phyloP scores from a whole-genome alignment of 2,329 filamentous ascomycete genomes.

The Neodidymelliopsis sp. region DNA sequence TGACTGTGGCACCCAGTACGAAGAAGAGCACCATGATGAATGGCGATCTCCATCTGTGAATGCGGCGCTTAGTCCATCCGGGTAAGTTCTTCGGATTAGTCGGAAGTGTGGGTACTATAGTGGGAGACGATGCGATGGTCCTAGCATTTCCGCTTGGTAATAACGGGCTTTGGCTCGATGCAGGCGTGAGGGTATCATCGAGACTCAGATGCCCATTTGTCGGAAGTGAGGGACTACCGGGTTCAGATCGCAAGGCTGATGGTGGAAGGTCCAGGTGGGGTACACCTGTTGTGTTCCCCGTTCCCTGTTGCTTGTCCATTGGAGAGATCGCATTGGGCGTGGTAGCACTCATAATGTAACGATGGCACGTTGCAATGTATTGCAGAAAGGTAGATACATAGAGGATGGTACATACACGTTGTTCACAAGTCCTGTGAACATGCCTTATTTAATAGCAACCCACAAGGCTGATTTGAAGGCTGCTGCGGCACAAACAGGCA shows the following conservation, averaged over 20 bases:
- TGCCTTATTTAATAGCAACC: neutral
- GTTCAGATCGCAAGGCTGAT: neutral
- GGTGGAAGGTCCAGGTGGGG: neutral
- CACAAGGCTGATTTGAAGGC: neutral
- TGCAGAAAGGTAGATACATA: too few relatives aligned
- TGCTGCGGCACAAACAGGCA: neutral
- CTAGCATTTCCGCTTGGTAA: neutral
- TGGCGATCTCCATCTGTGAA: conserved; percentile 21
- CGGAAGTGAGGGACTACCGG: neutral
- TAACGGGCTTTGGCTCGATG: neutral
- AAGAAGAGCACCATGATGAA: conserved; percentile 19
- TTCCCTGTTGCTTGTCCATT: neutral
- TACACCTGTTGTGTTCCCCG: neutral
- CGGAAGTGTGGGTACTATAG: neutral
- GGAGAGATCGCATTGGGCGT: neutral
- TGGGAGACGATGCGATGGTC: neutral
- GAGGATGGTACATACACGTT: neutral
- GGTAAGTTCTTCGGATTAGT: neutral
- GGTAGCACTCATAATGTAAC: neutral
- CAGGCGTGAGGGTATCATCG: neutral
- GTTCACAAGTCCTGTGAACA: neutral
- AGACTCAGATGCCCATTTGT: neutral
- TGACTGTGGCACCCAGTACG: conserved; percentile 20
- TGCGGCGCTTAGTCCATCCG: conserved; percentile 8
- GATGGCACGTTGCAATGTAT: too few relatives aligned